Percentiles rank a stretch among this genome's conserved stretches.
These are phyloP conservation scores for Corinectria fuckeliana DNA, from an alignment of 2,329 filamentous ascomycete species.

Conservation along the genomic window DNA sequence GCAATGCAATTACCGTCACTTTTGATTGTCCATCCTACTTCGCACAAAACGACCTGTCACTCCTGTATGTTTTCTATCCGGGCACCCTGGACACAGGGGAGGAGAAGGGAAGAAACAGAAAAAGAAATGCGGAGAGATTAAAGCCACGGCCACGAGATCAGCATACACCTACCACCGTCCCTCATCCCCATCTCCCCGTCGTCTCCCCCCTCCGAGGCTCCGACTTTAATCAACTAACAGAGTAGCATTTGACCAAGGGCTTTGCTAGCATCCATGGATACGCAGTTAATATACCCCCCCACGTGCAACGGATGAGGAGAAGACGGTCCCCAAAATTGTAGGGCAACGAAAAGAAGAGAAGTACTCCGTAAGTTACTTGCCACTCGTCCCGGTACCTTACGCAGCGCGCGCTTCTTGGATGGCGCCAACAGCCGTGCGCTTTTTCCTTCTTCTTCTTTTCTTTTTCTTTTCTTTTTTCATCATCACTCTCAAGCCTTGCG, in stretches of 20 bases:
- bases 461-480: too few relatives aligned
- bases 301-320: constrained; percentile 10
- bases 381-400: too few relatives aligned
- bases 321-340: too few relatives aligned
- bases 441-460: too few relatives aligned
- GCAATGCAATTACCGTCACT: neutral
- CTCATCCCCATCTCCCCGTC: neutral
- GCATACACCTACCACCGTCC: neutral
- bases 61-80: too few relatives aligned
- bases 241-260: constrained; percentile 23
- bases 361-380: too few relatives aligned
- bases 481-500: too few relatives aligned
- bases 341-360: too few relatives aligned
- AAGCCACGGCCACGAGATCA: constrained; percentile 7
- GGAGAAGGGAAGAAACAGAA: too few relatives aligned
- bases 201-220: neutral
- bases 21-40: neutral
- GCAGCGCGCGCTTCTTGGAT: too few relatives aligned
- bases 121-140: neutral
- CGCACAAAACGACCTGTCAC: neutral
- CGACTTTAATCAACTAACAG: neutral
- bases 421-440: too few relatives aligned
- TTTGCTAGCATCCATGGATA: neutral
- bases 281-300: too few relatives aligned
- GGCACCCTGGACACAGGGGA: neutral